These are phyloP conservation scores for Stygiomarasmius scandens DNA, from an alignment of 1,284 basidiomycete species.

Conservation along the genomic window DNA sequence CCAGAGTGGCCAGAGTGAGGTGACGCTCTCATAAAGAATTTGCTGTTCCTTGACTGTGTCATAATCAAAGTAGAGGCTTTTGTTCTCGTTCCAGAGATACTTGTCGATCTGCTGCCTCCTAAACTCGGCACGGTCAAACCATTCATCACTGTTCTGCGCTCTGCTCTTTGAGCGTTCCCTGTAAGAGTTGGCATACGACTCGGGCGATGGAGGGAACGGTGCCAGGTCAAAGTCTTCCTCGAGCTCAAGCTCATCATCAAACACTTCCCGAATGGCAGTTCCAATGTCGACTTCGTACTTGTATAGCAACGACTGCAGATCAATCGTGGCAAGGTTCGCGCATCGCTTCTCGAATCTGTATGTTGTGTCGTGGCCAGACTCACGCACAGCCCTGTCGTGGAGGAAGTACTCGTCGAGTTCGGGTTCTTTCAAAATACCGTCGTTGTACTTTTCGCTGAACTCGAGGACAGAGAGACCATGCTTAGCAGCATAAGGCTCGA, in stretches of 20 bases:
- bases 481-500: constrained; percentile 93
- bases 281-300: constrained; percentile 97
- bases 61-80: constrained; percentile 95
- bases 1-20: constrained; percentile 96
- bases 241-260: constrained; percentile 88
- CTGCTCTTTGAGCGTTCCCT: constrained; percentile 67
- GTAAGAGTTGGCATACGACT: constrained; percentile 65
- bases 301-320: constrained; percentile 87
- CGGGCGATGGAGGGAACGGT: constrained; percentile 88
- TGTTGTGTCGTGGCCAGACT: constrained; percentile 96
- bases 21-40: constrained; percentile 94
- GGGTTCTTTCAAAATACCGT: constrained; percentile 83
- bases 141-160: constrained; percentile 79
- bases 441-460: constrained; percentile 96
- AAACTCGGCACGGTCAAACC: constrained; percentile 87
- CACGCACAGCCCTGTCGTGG: constrained; percentile 93
- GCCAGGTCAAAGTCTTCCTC: constrained; percentile 91
- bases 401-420: constrained; percentile 96
- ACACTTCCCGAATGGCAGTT: constrained; percentile 91
- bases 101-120: constrained; percentile 87
- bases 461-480: constrained; percentile 95
- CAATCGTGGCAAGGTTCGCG: constrained; percentile 95
- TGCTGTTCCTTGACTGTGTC: constrained; percentile 91
- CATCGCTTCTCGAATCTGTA: constrained; percentile 97
- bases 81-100: constrained; percentile 96